Base-by-base conservation (phyloP, 1,284 basidiomycete genomes). In the Spongiforma sp. region DNA sequence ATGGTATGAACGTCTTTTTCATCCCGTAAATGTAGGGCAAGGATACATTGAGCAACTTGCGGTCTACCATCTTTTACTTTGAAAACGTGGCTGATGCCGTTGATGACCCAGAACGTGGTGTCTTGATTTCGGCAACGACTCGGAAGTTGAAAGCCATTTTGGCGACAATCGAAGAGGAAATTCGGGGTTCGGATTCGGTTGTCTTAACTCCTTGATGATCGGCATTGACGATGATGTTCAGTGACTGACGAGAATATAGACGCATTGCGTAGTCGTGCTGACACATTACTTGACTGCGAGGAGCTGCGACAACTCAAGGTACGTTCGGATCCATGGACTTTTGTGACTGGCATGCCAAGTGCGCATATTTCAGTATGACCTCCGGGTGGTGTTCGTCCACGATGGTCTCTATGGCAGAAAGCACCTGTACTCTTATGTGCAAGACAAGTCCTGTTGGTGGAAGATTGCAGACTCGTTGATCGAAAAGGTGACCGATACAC, bases 381-480 rank as follows among this genome's bases (percentile, higher is more conserved):
- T 94, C 30, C 88, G 90, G 8, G 87, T 84, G 14, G 91, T 93
- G 3, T 80, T 93, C 24, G 81, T 91, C 48, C 89, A 93, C 69
- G 90, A 90, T 17, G 92, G 91, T 15, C 76, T 92, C 19, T 87
- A 86, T 50, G 92, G 91, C 9, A 82, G 90, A 43, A 89, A 84
- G 61, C 89, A 92, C 68, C 77, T 92, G 4, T 92, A 93, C 72
- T 90, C 89, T 7, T 93, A 93, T 69, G 85, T 92, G 17, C 84
- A 88, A 64, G 85, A 89, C 63, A 77, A 78, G 62, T 85, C 82
- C 15, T 79, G 75, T 19, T 93, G 92, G 92, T 93, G 91, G 90
- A 93, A 91, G 76, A 89, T 86, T 2, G 81, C 89, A n/a, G 91
- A 93, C 69, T 83, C 85, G 62, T 77, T 78, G n/a, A 87, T 91